Conservation (phyloP, 2,329 filamentous ascomycete genomes). For the Colletotrichum musae region DNA sequence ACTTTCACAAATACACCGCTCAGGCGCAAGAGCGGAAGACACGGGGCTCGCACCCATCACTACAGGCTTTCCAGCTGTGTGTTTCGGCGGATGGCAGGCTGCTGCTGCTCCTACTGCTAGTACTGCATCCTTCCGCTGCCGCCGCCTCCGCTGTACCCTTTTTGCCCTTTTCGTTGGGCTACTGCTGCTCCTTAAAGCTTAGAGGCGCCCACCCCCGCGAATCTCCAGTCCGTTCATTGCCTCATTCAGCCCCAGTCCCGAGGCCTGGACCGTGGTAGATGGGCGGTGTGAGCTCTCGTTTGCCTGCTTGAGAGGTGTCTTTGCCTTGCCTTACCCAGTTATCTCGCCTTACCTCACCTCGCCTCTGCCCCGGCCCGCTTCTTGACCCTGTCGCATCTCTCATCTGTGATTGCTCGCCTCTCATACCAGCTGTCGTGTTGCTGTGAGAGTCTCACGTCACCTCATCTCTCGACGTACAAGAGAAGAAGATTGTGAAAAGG, state of each 20-base stretch:
- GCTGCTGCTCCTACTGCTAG: too few relatives aligned
- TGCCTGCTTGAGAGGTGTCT: background rate
- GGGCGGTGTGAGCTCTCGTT: constrained; percentile 39
- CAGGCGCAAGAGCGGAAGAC: constrained; percentile 30
- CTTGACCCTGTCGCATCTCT: background rate
- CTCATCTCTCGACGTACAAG: constrained; percentile 8
- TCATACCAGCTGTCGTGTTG: constrained; percentile 31
- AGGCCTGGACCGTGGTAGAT: constrained; percentile 24
- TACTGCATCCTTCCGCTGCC: constrained; percentile 31
- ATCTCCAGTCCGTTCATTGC: constrained; percentile 31
- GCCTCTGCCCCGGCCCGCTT: background rate
- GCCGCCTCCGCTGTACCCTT: constrained; percentile 7
- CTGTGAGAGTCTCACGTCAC: constrained; percentile 24
- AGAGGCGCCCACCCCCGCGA: constrained; percentile 32
- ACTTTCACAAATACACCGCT: background rate
- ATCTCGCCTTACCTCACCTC: constrained; percentile 7
- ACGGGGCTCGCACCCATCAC: constrained; percentile 7
- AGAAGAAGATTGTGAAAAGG: constrained; percentile 1
- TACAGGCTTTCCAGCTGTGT: constrained; percentile 24
- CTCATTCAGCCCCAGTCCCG: constrained; percentile 34
- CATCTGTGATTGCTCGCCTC: constrained; percentile 20
- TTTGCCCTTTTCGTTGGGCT: background rate
- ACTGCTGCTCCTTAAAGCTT: constrained; percentile 28
- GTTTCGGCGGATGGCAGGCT: constrained; percentile 35
- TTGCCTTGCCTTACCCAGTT: constrained; percentile 16